Conservation (phyloP, 2,329 filamentous ascomycete genomes). For the Orbilia brochopaga region DNA sequence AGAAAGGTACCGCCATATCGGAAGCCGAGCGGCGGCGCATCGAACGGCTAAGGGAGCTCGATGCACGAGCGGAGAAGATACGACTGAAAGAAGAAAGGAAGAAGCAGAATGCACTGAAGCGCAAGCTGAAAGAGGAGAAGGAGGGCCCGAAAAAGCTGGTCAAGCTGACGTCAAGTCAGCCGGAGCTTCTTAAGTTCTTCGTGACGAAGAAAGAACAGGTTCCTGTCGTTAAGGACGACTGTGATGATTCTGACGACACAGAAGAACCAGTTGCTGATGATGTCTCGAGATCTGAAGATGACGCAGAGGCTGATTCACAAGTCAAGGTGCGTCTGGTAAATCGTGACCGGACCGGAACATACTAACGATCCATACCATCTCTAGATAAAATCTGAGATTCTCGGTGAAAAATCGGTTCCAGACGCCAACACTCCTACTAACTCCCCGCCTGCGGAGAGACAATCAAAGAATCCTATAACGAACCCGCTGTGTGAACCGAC, state of each 20-base stretch:
- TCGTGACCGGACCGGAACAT: too few species aligned
- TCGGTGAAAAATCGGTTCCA: conserved; percentile 2
- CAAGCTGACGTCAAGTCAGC: conserved; percentile 46
- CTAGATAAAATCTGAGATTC: conserved; percentile 8
- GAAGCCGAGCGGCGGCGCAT: conserved; percentile 39
- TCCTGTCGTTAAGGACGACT: conserved; percentile 16
- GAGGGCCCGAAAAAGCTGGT: conserved; percentile 40
- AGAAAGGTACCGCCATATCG: conserved; percentile 21
- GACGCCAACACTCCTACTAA: neutral
- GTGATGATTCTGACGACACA: conserved; percentile 1
- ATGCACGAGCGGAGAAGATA: conserved; percentile 44
- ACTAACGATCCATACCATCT: neutral
- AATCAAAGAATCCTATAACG: neutral
- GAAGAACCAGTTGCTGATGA: neutral
- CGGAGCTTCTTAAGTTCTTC: conserved; percentile 45
- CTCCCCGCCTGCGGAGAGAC: conserved; percentile 1
- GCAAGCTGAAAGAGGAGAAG: conserved; percentile 48
- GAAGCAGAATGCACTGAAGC: conserved; percentile 44
- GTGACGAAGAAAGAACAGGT: conserved; percentile 28
- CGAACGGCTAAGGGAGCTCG: conserved; percentile 31
- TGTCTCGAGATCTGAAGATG: neutral
- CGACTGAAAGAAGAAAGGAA: conserved; percentile 38
- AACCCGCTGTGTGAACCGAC: neutral
- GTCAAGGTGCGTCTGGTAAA: neutral
- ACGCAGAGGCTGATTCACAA: neutral